Base-by-base conservation (phyloP, 2,329 filamentous ascomycete genomes). In the Aspergillus piperis region DNA sequence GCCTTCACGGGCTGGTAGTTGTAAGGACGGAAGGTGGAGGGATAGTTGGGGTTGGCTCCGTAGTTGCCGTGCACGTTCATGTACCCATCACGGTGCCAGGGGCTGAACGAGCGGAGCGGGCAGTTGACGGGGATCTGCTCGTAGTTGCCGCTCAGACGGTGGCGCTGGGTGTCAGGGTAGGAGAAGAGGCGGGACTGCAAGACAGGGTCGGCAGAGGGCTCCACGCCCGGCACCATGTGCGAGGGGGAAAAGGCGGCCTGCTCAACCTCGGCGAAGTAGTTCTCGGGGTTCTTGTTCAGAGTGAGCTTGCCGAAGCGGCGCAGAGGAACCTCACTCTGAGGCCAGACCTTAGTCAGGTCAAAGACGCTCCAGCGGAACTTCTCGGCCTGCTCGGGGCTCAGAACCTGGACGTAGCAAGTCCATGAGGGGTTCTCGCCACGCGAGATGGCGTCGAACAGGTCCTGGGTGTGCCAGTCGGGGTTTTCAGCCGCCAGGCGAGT, bases 251-350 rank as follows among this genome's bases (percentile, higher is more conserved):
- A 91, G 2, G 87, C 86, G 17, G 85, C 82, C 71, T 90, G 88
- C 77, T 91, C 88, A 53, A 90, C 88, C 69, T 91, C 88, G 50
- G 83, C 81, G 68, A 90, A 89, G 77, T 89, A 90, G 75, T 90
- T 90, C 57, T 83, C 75, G 1, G 82, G 79, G 70, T 90, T 90
- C 71, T 81, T 80, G 75, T 89, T 88, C 23, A 90, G 81, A 0
- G 84, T 88, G 60, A 90, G 75, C 61, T 82, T 82, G 52, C 87
- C 88, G 57, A 90, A 80, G 49, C 79, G 82, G 17, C 84, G 80
- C 11, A 88, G 78, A 2, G 88, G 88, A 27, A 87, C 84, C 50
- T 88, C 81, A 21, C 74, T 77, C 61, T 89, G 84, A 2, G 87
- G 87, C 87, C 87, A 90, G 67, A 88, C 82, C 75, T 90, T 88